Evolutionary conservation across 108 stramenopile genomes (phyloP).

Genomic region (Fragilaria radians): DNA sequence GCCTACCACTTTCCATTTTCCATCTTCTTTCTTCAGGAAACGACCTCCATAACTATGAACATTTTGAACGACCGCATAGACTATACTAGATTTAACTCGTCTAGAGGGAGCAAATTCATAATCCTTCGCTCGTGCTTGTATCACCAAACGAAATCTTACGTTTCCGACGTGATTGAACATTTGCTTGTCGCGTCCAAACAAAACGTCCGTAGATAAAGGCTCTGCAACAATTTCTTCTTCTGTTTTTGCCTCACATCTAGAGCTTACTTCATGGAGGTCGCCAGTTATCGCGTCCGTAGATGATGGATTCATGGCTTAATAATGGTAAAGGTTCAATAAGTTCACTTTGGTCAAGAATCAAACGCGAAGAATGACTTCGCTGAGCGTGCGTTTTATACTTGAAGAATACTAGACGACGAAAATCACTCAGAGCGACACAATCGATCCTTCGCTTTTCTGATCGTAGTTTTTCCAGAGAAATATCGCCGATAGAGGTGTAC

Average conservation of each 20-base stretch:
- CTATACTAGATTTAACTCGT: not conserved
- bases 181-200: not conserved
- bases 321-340: not conserved
- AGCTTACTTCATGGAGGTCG: not conserved
- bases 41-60: not conserved
- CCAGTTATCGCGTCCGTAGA: not conserved
- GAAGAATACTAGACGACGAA: too few relatives aligned
- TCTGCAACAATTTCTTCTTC: not conserved
- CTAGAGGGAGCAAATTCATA: not conserved
- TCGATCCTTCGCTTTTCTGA: too few relatives aligned
- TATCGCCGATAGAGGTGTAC: too few relatives aligned
- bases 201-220: not conserved
- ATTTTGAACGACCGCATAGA: not conserved
- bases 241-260: not conserved
- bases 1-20: not conserved
- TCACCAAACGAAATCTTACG: not conserved
- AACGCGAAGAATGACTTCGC: not conserved
- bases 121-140: not conserved
- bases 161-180: conserved; percentile 1
- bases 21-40: not conserved
- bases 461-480: too few relatives aligned
- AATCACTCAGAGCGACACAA: too few relatives aligned
- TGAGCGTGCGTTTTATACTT: too few relatives aligned
- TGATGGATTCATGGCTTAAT: not conserved
- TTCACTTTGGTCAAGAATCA: not conserved